Base-by-base conservation (phyloP, 2,329 filamentous ascomycete species). In the Colletotrichum tanaceti region DNA sequence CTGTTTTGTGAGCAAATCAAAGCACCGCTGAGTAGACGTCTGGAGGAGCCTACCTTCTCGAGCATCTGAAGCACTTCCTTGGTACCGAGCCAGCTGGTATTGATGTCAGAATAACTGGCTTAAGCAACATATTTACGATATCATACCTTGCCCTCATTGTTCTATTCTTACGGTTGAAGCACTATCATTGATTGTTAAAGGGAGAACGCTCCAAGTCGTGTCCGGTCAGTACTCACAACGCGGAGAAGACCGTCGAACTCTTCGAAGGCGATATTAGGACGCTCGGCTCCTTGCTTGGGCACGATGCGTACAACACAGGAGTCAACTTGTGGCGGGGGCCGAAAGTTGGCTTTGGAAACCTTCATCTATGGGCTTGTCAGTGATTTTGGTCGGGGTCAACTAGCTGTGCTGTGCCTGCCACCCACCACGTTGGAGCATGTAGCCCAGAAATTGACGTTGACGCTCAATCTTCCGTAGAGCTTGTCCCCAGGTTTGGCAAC, bases 231-330 rank as follows among this genome's bases (percentile, higher is more conserved):
- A 54, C 62, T 47, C 60, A 92, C 90, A 89, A 97, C 89, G 58
- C 93, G 85, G 70, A 98, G 80, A 77, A 98, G 85, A 11, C 95
- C 94, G 76, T 98, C 95, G 91, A 94, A 98, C 79, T 98, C 96
- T 61, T 97, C 93, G 80, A 95, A 98, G 77, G 90, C 93, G 72
- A 98, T 94, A 73, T 93, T 91, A 61, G 95, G 95, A 44, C 93
- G 84, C 72, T 90, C 88, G 55, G 81, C 83, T 13, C 94, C 94
- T 44, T 88, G 86, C 82, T 98, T 97, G 24, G 94, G 94, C 76
- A 95, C 93, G 73, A 98, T 91, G 69, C 94, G 88, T 55, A 98
- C 94, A 7, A 98, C 94, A 66, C 91, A 94, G 9, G 90, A 93
- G 80, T 99, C 96, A 66, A 99, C 96, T 75, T 93, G 89, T 10